phyloP scores from a whole-genome alignment of 1,284 basidiomycete genomes.

The Puccinia novopanici region DNA sequence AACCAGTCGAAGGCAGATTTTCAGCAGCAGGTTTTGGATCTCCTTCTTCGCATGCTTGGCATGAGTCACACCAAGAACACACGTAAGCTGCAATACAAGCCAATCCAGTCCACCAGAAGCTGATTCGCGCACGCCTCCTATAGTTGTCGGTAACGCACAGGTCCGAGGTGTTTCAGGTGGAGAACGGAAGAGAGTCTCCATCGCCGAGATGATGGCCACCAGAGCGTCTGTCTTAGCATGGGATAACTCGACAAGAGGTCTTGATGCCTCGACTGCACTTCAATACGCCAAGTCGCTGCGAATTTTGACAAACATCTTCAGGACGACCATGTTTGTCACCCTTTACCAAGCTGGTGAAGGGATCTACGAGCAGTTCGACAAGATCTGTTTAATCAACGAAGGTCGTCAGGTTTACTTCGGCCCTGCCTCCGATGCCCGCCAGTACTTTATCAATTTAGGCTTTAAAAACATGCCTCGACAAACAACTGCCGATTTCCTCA shows the following conservation, averaged over 20 bases:
- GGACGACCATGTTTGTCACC: constrained; percentile 57
- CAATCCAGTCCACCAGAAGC: too few species aligned
- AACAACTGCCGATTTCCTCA: constrained; percentile 66
- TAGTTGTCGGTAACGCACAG: constrained; percentile 61
- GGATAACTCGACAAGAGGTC: constrained; percentile 70
- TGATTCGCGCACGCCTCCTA: background rate
- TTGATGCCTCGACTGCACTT: constrained; percentile 68
- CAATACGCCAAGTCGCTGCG: constrained; percentile 66
- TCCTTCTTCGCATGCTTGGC: constrained; percentile 65
- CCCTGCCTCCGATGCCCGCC: constrained; percentile 69
- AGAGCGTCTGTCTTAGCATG: constrained; percentile 58
- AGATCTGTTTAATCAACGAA: constrained; percentile 70
- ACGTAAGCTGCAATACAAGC: background rate
- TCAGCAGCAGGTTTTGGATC: constrained; percentile 63
- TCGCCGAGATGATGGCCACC: constrained; percentile 65
- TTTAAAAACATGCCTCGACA: constrained; percentile 67
- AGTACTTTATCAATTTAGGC: constrained; percentile 76
- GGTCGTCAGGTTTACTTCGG: constrained; percentile 84
- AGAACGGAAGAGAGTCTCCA: constrained; percentile 66
- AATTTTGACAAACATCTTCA: constrained; percentile 64
- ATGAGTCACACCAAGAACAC: constrained; percentile 47
- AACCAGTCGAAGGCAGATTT: constrained; percentile 63
- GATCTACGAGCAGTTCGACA: constrained; percentile 64
- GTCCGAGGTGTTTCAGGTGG: constrained; percentile 68
- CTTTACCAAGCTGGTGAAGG: constrained; percentile 68